Percentiles rank a stretch among this genome's conserved stretches.
Conservation (phyloP, 1,284 basidiomycete genomes). For the Sporisorium reilianum region DNA sequence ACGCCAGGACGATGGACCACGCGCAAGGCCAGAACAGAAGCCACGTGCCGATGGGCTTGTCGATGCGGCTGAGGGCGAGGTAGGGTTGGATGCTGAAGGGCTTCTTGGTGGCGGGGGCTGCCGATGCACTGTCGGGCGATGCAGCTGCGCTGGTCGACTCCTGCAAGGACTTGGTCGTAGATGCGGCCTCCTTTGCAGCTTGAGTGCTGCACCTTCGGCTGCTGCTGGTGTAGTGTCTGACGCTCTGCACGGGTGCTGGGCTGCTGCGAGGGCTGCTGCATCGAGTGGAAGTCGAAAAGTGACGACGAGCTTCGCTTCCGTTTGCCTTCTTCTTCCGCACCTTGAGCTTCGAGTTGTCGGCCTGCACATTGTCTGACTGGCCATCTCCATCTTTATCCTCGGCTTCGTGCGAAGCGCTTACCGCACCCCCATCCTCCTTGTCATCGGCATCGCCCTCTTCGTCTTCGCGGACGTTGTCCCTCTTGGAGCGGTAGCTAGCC, state of each 20-base stretch:
- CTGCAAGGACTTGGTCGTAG: not conserved
- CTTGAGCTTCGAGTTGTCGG: slow-evolving; percentile 42
- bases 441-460: slow-evolving; percentile 28
- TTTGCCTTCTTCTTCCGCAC: slow-evolving; percentile 32
- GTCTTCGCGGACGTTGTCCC: slow-evolving; percentile 14
- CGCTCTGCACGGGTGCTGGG: too few species aligned
- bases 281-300: slow-evolving; percentile 25
- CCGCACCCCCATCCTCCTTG: slow-evolving; percentile 6
- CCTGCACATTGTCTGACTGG: slow-evolving; percentile 45
- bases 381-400: slow-evolving; percentile 55
- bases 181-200: not conserved
- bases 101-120: slow-evolving; percentile 11
- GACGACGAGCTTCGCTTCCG: slow-evolving; percentile 20
- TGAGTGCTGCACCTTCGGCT: not conserved
- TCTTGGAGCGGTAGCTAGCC: slow-evolving; percentile 23
- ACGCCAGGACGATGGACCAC: slow-evolving; percentile 67
- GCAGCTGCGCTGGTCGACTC: not conserved
- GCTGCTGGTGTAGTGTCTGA: slow-evolving; percentile 26
- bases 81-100: slow-evolving; percentile 75
- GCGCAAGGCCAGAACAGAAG: slow-evolving; percentile 90
- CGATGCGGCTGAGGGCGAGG: slow-evolving; percentile 84
- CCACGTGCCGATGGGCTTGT: slow-evolving; percentile 94
- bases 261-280: not conserved
- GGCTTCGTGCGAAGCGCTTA: slow-evolving; percentile 26
- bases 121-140: not conserved